Evolutionary conservation across 805 yeast genomes (phyloP), one percentile per base, ranked within the genome.

Genomic region (Starmerella cellae): DNA sequence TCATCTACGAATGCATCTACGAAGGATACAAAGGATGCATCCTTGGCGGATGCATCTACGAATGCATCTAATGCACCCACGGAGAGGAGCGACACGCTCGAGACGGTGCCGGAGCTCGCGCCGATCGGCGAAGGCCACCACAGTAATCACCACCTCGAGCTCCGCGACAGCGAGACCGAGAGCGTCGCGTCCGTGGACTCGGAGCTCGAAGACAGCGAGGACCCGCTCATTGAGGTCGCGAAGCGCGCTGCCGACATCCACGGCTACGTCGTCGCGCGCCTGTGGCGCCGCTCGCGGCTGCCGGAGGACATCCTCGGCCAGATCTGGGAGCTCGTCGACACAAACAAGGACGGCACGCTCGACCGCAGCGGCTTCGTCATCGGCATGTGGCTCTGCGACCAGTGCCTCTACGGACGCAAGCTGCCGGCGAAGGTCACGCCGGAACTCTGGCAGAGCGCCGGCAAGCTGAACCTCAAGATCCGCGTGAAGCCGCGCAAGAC

Each of bases 351-450:
- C 57, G 94, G 94, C 0, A 73, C 82, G 1, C 64, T 91, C 42
- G 79, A 77, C 51, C 73, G 82, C 47, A 78, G 76, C 29, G 88
- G 87, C 49, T 91, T 91, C 54, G 64, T 88, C 26, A 88, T 87
- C n/a, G 98, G 98, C 0, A 87, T 82, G 81, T 91, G 98, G 98
- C 62, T 87, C 4, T 87, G 91, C 2, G 99, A 91, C 60, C 98
- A 91, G 61, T 82, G 95, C 57, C 66, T 91, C 13, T 91, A 88
- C 57, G 98, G 98, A 0, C 68, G 94, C 31, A 91, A 91, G 58
- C 63, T 91, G 38, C 97, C 98, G 0, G 69, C 73, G 45, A 61
- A 61, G 30, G 73, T 91, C 5, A 76, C 72, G 32, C 73, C 71
- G 4, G 70, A 68, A 23, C 76, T 88, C 1, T 91, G 97, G 97